Percentiles rank a stretch among this genome's conserved stretches.
phyloP scores from a whole-genome alignment of 257 asterid species.

The Petrea volubilis region DNA sequence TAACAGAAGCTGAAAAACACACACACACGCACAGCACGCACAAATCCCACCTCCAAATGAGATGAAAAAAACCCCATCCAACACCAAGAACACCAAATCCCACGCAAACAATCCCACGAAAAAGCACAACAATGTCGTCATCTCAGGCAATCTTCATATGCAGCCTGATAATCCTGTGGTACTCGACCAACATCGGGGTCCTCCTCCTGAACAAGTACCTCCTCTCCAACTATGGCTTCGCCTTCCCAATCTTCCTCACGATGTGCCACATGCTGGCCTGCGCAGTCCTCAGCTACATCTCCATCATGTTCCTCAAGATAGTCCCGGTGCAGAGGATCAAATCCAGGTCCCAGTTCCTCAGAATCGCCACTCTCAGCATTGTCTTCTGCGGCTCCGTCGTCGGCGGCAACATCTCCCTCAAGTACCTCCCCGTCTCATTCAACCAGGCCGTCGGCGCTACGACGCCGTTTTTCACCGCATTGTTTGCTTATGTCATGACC shows the following conservation, averaged over 20 bases:
- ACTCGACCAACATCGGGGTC: constrained; percentile 85
- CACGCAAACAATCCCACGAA: constrained; percentile 9
- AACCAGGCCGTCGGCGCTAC: constrained; percentile 98
- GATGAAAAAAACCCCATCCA: background rate
- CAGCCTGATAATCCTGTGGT: constrained; percentile 71
- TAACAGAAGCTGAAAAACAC: background rate
- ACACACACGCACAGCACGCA: background rate
- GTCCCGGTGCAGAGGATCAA: constrained; percentile 78
- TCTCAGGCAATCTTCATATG: constrained; percentile 40
- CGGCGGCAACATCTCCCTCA: constrained; percentile 87
- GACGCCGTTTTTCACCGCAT: constrained; percentile 92
- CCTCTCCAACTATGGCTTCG: constrained; percentile 81
- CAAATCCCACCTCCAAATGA: background rate
- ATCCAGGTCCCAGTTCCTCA: constrained; percentile 61
- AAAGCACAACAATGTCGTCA: constrained; percentile 16
- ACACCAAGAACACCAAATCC: background rate
- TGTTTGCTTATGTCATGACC: constrained; percentile 84
- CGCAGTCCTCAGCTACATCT: constrained; percentile 82
- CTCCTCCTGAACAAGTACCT: constrained; percentile 87
- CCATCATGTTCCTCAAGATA: constrained; percentile 67
- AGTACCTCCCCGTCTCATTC: constrained; percentile 77
- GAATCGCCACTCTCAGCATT: constrained; percentile 52
- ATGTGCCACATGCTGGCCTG: constrained; percentile 99
- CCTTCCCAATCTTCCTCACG: constrained; percentile 86
- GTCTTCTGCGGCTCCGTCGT: constrained; percentile 94